Evolutionary conservation across 2,329 filamentous ascomycete species (phyloP).

Genomic region (Fusarium begoniae): DNA sequence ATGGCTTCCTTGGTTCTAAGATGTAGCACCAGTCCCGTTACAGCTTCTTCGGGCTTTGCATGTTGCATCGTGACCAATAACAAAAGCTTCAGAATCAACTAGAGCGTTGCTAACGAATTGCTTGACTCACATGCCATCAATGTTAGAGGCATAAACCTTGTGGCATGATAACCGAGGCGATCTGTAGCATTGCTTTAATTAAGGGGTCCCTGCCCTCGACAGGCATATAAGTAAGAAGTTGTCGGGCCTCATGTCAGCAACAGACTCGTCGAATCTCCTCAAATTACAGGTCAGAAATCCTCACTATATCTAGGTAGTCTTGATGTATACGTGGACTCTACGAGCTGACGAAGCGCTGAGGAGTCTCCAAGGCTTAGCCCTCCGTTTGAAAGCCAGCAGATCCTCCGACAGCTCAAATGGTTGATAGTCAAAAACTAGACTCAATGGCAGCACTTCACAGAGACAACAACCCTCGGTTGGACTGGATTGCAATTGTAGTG

Average conservation of each 20-base stretch:
- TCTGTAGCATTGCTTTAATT: neutral
- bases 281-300: neutral
- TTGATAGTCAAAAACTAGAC: neutral
- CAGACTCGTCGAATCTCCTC: neutral
- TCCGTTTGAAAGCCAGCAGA: constrained; percentile 6
- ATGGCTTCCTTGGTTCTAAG: neutral
- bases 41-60: neutral
- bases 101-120: neutral
- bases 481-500: neutral
- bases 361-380: neutral
- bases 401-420: neutral
- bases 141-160: neutral
- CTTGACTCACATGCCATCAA: neutral
- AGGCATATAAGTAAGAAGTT: neutral
- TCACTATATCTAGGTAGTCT: neutral
- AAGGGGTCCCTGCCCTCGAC: neutral
- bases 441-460: neutral
- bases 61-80: neutral
- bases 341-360: neutral
- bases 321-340: neutral
- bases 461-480: neutral
- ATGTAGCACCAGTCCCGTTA: neutral
- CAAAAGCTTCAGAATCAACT: neutral
- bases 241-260: neutral
- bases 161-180: neutral